These are phyloP conservation scores for Calendula officinalis DNA, from an alignment of 129 eudicot genomes.

Conservation along the genomic window DNA sequence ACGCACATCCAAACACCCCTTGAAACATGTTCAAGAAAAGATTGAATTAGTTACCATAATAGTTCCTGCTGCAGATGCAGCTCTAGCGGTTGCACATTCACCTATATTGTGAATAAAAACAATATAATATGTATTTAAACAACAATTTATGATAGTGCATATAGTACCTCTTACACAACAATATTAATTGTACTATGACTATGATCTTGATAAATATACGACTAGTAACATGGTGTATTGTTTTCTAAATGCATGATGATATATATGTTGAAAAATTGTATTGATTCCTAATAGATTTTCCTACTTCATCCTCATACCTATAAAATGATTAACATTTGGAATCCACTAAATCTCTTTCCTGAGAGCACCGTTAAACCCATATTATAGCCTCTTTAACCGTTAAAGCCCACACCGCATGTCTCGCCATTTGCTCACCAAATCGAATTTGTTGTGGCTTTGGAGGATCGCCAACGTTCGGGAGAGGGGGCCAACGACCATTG, in stretches of 20 bases:
- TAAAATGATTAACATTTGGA: no score
- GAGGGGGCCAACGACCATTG: no score
- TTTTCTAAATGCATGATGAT: neutral
- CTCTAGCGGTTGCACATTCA: constrained; percentile 91
- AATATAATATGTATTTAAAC: neutral
- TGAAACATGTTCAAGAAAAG: neutral
- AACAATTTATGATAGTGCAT: neutral
- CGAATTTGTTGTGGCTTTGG: no score
- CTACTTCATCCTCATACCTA: no score
- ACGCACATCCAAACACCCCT: neutral
- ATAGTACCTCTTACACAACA: neutral
- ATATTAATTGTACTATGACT: neutral
- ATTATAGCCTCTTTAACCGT: no score
- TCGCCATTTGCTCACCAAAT: no score
- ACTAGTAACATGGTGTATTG: neutral
- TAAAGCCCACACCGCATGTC: no score
- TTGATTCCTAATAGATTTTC: no score
- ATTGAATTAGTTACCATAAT: constrained; percentile 53
- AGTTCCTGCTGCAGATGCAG: constrained; percentile 81
- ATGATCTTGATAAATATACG: neutral
- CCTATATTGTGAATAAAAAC: constrained; percentile 42
- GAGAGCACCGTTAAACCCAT: no score
- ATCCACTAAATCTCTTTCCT: no score
- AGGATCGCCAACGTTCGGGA: no score
- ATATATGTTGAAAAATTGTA: no score